phyloP scores from a whole-genome alignment of 2,329 filamentous ascomycete species.

The Beauveria rudraprayagi region DNA sequence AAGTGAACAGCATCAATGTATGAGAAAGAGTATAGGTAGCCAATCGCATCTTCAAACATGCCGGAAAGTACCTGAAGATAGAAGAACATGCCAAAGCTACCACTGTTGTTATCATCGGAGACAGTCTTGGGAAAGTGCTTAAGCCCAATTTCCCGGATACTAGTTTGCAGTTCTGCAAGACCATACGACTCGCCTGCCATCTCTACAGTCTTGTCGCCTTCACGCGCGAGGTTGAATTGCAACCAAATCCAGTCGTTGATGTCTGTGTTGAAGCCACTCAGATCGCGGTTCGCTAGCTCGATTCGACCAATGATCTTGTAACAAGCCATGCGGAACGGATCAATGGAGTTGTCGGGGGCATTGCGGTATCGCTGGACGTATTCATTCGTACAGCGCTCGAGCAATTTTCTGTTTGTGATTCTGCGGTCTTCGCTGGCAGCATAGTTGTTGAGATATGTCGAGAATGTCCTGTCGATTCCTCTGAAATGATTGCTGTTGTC shows the following conservation, averaged over 20 bases:
- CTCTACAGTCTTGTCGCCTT: constrained; percentile 55
- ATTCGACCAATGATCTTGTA: constrained; percentile 93
- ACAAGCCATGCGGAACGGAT: constrained; percentile 93
- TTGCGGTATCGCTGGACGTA: constrained; percentile 80
- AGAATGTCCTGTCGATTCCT: constrained; percentile 84
- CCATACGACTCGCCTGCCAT: constrained; percentile 60
- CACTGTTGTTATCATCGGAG: constrained; percentile 65
- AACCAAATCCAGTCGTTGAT: constrained; percentile 67
- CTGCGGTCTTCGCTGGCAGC: constrained; percentile 68
- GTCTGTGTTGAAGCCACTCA: constrained; percentile 55
- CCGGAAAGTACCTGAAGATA: constrained; percentile 84
- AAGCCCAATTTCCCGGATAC: constrained; percentile 80
- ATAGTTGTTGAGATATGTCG: constrained; percentile 79
- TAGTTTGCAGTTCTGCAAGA: constrained; percentile 62
- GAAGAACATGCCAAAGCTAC: constrained; percentile 84
- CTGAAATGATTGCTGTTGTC: constrained; percentile 73
- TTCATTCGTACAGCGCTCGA: constrained; percentile 82
- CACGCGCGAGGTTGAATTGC: constrained; percentile 61
- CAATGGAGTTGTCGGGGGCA: constrained; percentile 76
- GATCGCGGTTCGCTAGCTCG: constrained; percentile 55
- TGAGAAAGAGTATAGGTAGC: constrained; percentile 84
- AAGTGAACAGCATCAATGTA: constrained; percentile 95
- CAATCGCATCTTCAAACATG: constrained; percentile 88
- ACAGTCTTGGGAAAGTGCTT: constrained; percentile 81
- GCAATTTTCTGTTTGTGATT: constrained; percentile 63